phyloP scores from a whole-genome alignment of 305 asterid species.

The Rubia balearica region DNA sequence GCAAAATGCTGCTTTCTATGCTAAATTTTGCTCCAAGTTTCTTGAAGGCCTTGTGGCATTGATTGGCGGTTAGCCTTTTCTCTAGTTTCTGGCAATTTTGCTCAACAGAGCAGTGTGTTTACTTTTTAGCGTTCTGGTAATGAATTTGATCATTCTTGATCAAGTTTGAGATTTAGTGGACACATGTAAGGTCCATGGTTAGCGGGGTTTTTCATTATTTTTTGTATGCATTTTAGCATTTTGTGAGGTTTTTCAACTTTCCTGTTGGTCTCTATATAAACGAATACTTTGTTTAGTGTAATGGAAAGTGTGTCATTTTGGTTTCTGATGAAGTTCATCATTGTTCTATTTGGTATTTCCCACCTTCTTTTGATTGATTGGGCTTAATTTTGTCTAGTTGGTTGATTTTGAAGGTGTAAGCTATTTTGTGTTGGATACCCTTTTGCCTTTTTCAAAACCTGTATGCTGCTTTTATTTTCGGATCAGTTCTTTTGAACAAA shows the following conservation, averaged over 20 bases:
- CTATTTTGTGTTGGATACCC: background rate
- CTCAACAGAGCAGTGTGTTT: background rate
- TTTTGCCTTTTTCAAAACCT: background rate
- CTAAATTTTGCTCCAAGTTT: background rate
- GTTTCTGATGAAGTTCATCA: background rate
- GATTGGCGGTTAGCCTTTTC: background rate
- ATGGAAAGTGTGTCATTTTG: background rate
- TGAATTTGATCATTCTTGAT: background rate
- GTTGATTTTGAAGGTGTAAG: background rate
- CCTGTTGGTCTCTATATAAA: background rate
- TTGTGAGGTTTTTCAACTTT: slow-evolving; percentile 1
- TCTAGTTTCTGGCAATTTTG: background rate
- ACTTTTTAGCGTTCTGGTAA: background rate
- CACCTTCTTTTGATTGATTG: background rate
- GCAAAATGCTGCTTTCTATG: background rate
- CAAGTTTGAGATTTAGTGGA: background rate
- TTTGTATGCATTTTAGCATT: background rate
- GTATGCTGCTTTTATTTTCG: background rate
- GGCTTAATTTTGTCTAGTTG: background rate
- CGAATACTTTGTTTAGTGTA: background rate
- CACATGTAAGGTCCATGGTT: too few relatives aligned
- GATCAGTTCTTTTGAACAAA: background rate
- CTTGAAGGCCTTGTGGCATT: background rate
- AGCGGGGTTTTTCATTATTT: background rate
- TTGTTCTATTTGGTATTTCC: background rate